Evolutionary conservation across 2,329 filamentous ascomycete genomes (phyloP), one percentile per base, ranked within the genome.

Genomic region (Trichoderma atroviride): DNA sequence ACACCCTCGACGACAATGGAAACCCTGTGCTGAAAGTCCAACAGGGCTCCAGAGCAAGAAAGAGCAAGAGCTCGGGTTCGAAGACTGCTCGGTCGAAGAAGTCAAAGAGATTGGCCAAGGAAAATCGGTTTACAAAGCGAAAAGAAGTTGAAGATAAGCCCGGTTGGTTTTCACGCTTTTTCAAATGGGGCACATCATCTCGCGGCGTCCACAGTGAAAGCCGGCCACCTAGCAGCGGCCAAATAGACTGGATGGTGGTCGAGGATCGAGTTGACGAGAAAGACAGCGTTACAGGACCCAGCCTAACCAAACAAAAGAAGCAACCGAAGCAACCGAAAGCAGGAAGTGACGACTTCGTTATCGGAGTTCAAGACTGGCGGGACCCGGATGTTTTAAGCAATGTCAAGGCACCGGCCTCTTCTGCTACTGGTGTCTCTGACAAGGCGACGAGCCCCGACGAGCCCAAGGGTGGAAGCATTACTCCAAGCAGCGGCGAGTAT

Each of bases 291-390:
- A 78, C 82, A 71, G 83, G 75, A 79, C 85, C 76, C 76, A 82
- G 78, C 63, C 75, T 78, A 69, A 66, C 75, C 53, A 75, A 76
- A 69, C 69, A 72, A 58, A 76, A 74, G 57, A 75, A 73, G n/a
- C 69, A 61, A 10, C 68, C 76, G 2, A 50, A 59, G 16, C 58
- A 63, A 29, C 63, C 70, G 16, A 70, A 71, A 52, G 7, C 69
- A 19, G 43, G 62, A 13, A 43, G 69, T 79, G 82, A 58, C 77
- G 87, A 86, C 69, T 95, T 94, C 76, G 86, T 92, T 56, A 94
- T 95, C 74, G 92, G 92, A n/a, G 89, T 94, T 14, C 91, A 96
- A 73, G 92, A 96, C 76, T 95, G 92, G 92, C 87, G 92, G 73
- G 92, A 96, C 77, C 91, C 92, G 6, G 92, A 93, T 33, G 69